Evolutionary conservation across 805 yeast species (phyloP).

Genomic region (Candida piceae): DNA sequence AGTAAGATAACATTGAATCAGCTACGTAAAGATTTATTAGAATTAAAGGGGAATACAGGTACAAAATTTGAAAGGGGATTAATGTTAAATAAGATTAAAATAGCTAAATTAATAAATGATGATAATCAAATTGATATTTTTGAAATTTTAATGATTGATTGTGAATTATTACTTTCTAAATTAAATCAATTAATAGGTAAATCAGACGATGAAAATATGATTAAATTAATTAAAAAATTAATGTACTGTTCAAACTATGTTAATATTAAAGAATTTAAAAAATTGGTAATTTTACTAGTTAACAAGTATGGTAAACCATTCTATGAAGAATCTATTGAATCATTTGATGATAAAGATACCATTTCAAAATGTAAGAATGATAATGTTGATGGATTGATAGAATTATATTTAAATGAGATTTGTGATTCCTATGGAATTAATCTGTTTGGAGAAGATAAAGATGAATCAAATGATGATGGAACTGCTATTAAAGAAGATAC

Average conservation of each 20-base stretch:
- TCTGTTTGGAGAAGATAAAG: slow-evolving; percentile 15
- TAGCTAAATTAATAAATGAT: slow-evolving; percentile 20
- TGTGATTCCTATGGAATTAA: slow-evolving; percentile 27
- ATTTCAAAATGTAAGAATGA: slow-evolving; percentile 24
- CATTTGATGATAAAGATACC: slow-evolving; percentile 13
- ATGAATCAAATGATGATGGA: slow-evolving; percentile 3
- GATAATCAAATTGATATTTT: slow-evolving; percentile 22
- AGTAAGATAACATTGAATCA: slow-evolving; percentile 19
- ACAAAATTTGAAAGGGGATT: slow-evolving; percentile 21
- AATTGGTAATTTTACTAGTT: slow-evolving; percentile 17
- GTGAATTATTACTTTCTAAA: slow-evolving; percentile 20
- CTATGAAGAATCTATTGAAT: slow-evolving; percentile 16
- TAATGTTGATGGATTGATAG: slow-evolving; percentile 22
- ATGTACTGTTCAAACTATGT: slow-evolving; percentile 17
- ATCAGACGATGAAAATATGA: slow-evolving; percentile 15
- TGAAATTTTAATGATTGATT: slow-evolving; percentile 20
- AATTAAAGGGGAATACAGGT: slow-evolving; percentile 1
- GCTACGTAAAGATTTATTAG: slow-evolving; percentile 18
- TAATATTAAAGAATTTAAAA: slow-evolving; percentile 21
- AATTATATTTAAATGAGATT: slow-evolving; percentile 24
- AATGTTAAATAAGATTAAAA: slow-evolving; percentile 14
- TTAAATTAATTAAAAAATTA: slow-evolving; percentile 12
- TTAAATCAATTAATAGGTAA: slow-evolving; percentile 9
- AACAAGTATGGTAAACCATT: slow-evolving; percentile 20
- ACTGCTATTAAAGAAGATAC: too few relatives aligned